phyloP scores from a whole-genome alignment of 1,139 yeast genomes.

The Candida buenavistaensis region DNA sequence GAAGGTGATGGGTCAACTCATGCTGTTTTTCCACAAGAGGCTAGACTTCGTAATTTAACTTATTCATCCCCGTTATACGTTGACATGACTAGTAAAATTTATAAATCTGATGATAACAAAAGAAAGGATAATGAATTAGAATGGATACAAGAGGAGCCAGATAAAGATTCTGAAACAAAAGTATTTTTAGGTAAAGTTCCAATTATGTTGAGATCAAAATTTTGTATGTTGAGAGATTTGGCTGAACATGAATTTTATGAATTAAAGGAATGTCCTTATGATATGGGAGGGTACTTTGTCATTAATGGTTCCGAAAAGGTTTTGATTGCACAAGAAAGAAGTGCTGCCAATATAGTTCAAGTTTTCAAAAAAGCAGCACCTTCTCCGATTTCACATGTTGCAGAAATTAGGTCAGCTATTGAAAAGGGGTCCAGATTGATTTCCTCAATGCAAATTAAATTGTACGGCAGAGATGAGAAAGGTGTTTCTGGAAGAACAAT shows the following conservation, averaged over 20 bases:
- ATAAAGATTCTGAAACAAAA: conserved; percentile 57
- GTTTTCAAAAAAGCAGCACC: conserved; percentile 98
- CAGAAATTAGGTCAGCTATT: conserved; percentile 93
- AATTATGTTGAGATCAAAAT: conserved; percentile 94
- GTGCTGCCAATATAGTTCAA: conserved; percentile 97
- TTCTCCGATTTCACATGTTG: conserved; percentile 92
- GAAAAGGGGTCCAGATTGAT: conserved; percentile 96
- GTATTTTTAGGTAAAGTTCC: conserved; percentile 97
- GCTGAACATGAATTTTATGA: conserved; percentile 95
- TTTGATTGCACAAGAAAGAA: conserved; percentile 95
- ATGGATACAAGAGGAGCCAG: conserved; percentile 65
- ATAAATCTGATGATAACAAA: conserved; percentile 74
- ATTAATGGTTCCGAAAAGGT: conserved; percentile 98
- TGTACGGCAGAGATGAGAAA: conserved; percentile 80
- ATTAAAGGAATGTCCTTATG: conserved; percentile 97
- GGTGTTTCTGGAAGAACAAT: conserved; percentile 79
- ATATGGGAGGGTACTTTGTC: conserved; percentile 98
- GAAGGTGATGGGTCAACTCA: conserved; percentile 99
- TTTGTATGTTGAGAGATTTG: conserved; percentile 88
- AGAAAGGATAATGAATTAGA: conserved; percentile 62
- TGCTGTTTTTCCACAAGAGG: conserved; percentile 98
- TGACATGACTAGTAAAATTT: conserved; percentile 89
- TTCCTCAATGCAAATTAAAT: conserved; percentile 90
- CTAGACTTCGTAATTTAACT: conserved; percentile 91
- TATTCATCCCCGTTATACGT: conserved; percentile 95